Conservation (phyloP, 352 stramenopile genomes). For the Pythium volutum region DNA sequence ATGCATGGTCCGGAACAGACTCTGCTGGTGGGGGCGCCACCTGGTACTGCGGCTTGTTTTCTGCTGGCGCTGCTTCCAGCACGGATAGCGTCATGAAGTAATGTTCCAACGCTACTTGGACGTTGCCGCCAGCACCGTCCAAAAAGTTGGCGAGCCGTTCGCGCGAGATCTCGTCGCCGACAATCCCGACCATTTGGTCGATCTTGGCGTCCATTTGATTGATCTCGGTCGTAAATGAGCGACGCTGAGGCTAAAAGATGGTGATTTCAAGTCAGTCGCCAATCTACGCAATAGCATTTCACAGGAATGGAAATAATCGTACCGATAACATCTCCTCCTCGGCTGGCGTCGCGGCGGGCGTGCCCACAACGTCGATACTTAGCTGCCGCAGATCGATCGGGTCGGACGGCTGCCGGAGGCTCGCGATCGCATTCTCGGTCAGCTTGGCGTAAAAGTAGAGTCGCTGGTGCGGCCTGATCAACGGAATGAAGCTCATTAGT, state of each 20-base stretch:
- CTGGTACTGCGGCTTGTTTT: background rate
- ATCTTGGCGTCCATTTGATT: conserved; percentile 67
- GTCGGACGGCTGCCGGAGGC: conserved; percentile 51
- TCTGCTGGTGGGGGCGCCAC: conserved; percentile 2
- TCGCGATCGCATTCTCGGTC: conserved; percentile 71
- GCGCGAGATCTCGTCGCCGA: conserved; percentile 66
- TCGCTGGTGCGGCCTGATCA: conserved; percentile 47
- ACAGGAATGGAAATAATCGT: background rate
- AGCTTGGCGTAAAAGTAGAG: conserved; percentile 84
- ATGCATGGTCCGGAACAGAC: background rate
- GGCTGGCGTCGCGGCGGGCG: conserved; percentile 15
- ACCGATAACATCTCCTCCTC: conserved; percentile 25
- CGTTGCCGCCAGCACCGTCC: conserved; percentile 74
- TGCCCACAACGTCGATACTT: conserved; percentile 66
- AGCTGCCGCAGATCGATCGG: conserved; percentile 58
- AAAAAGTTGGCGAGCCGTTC: conserved; percentile 71
- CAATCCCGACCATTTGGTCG: conserved; percentile 84
- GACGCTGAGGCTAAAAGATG: conserved; percentile 17
- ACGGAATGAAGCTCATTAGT: background rate
- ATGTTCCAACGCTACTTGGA: conserved; percentile 84
- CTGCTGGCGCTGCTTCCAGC: conserved; percentile 22
- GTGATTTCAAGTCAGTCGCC: background rate
- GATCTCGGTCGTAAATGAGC: conserved; percentile 71
- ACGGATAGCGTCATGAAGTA: conserved; percentile 86
- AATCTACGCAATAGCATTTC: background rate